Evolutionary conservation across 2,329 filamentous ascomycete species (phyloP).

Genomic region (Zalaria obscura): DNA sequence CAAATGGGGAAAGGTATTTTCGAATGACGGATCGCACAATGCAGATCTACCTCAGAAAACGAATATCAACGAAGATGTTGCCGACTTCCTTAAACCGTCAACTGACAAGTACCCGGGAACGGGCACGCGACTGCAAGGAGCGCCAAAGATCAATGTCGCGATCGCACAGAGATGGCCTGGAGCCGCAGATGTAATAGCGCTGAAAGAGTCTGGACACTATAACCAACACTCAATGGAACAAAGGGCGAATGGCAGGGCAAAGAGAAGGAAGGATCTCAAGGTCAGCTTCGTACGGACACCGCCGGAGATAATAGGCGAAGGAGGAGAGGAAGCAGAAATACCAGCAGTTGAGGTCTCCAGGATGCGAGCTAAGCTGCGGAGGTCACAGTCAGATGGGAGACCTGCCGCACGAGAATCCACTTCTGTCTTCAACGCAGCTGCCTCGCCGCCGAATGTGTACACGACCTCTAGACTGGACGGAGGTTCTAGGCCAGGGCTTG

Average conservation of each 20-base stretch:
- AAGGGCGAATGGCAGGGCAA: conserved; percentile 15
- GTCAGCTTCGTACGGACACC: conserved; percentile 61
- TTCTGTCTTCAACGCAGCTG: conserved; percentile 1
- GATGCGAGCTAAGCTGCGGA: conserved; percentile 26
- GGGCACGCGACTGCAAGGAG: conserved; percentile 14
- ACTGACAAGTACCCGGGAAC: conserved; percentile 25
- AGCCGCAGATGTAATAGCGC: conserved; percentile 25
- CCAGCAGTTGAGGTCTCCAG: conserved; percentile 59
- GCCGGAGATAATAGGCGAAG: conserved; percentile 78
- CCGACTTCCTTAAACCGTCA: conserved; percentile 43
- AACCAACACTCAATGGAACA: conserved; percentile 8
- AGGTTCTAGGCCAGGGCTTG: conserved; percentile 6
- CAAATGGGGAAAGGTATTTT: conserved; percentile 9
- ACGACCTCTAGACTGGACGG: not conserved
- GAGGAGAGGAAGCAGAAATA: conserved; percentile 70
- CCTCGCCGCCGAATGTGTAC: not conserved
- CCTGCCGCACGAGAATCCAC: conserved; percentile 6
- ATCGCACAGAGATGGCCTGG: conserved; percentile 37
- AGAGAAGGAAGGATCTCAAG: conserved; percentile 50
- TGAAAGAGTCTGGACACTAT: conserved; percentile 11
- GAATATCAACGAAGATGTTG: conserved; percentile 31
- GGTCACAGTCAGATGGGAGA: conserved; percentile 14
- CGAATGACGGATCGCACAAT: conserved; percentile 18
- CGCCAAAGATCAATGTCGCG: conserved; percentile 34
- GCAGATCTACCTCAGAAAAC: conserved; percentile 19